Percentiles rank a stretch among this genome's conserved stretches.
Conservation (phyloP, 768 basidiomycete species). For the Gymnopilus junonius region DNA sequence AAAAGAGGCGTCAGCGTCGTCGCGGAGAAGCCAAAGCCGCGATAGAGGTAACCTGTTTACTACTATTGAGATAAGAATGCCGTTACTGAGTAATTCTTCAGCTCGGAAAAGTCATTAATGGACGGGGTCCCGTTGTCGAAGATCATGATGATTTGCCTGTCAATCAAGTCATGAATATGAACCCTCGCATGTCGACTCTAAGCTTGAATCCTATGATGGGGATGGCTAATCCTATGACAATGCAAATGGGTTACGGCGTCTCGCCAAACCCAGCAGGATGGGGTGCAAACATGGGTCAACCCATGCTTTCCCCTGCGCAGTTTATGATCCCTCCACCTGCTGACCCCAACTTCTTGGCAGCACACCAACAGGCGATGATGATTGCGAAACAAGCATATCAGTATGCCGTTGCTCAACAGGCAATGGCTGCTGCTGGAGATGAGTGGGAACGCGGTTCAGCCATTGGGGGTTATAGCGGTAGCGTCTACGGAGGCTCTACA, state of each 20-base stretch:
- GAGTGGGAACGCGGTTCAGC: conserved; percentile 88
- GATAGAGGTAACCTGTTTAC: conserved; percentile 68
- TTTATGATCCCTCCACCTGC: conserved; percentile 50
- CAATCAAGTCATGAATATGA: conserved; percentile 44
- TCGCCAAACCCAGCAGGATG: conserved; percentile 16
- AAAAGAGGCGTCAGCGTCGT: conserved; percentile 71
- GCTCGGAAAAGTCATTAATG: conserved; percentile 91
- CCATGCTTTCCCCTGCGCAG: conserved; percentile 43
- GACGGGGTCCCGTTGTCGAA: conserved; percentile 63
- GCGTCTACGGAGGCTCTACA: conserved; percentile 34
- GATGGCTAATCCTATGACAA: conserved; percentile 38
- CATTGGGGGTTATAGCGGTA: conserved; percentile 46
- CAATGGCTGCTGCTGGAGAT: conserved; percentile 85
- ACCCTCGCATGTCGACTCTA: conserved; percentile 43
- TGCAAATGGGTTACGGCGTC: conserved; percentile 35
- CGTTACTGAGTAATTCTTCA: conserved; percentile 32
- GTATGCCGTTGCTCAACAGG: conserved; percentile 89
- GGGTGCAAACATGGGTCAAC: conserved; percentile 28
- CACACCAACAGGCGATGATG: conserved; percentile 89
- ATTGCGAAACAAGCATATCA: conserved; percentile 89
- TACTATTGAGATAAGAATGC: conserved; percentile 2
- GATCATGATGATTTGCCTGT: conserved; percentile 56
- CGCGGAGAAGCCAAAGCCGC: conserved; percentile 85
- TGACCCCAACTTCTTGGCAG: conserved; percentile 66
- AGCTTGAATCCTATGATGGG: conserved; percentile 47